These are phyloP conservation scores for Phytophthora hybrid DNA, from an alignment of 352 stramenopile genomes.

Conservation along the genomic window DNA sequence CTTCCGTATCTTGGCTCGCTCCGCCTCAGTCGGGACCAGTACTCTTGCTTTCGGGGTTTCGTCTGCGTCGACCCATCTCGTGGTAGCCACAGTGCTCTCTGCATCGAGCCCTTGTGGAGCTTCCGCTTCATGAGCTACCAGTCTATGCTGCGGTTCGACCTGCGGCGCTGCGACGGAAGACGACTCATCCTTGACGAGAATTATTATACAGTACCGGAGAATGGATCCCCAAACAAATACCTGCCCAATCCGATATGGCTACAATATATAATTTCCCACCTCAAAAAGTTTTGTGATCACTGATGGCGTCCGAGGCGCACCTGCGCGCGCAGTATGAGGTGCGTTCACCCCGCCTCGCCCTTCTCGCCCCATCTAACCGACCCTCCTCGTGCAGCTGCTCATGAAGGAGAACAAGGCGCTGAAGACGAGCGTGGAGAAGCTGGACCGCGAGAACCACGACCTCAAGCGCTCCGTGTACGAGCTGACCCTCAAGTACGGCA, in stretches of 20 bases:
- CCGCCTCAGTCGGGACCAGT: no score
- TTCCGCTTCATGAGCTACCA: no score
- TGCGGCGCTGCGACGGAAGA: no score
- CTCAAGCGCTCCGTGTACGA: constrained; percentile 93
- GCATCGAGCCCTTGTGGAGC: no score
- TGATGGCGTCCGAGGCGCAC: constrained; percentile 85
- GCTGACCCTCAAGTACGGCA: constrained; percentile 82
- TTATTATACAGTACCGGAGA: no score
- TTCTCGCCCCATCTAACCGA: background rate
- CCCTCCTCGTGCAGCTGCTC: constrained; percentile 47
- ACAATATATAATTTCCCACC: background rate
- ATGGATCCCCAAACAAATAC: no score
- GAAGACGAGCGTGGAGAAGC: constrained; percentile 81
- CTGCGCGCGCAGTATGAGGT: constrained; percentile 88
- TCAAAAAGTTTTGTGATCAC: background rate
- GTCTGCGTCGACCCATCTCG: no score
- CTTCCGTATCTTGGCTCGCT: no score
- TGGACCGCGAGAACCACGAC: constrained; percentile 90
- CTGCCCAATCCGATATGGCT: constrained; percentile 9
- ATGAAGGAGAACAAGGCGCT: constrained; percentile 90
- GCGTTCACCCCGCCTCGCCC: background rate
- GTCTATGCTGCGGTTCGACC: no score
- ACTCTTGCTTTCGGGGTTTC: no score
- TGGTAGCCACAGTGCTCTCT: no score
- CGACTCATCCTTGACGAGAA: no score